Conservation (phyloP, 2,329 filamentous ascomycete species). For the Alternaria gansuensis region DNA sequence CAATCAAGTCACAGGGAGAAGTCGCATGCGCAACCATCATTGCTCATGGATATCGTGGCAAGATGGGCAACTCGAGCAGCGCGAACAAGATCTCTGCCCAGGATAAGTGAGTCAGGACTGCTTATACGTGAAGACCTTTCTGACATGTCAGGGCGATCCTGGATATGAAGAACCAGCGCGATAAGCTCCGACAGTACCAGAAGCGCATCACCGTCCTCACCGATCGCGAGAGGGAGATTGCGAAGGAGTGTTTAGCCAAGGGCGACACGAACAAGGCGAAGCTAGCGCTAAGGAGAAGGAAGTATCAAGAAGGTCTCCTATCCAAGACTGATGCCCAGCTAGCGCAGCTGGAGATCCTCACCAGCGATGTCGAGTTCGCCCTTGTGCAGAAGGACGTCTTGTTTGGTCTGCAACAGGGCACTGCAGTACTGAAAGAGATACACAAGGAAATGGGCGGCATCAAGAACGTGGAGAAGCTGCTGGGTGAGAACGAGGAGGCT, state of each 20-base stretch:
- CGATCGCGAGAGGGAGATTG: constrained; percentile 84
- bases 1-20: constrained; percentile 36
- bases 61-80: constrained; percentile 72
- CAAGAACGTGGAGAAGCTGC: constrained; percentile 91
- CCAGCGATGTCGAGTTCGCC: constrained; percentile 90
- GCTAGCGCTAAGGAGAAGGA: constrained; percentile 89
- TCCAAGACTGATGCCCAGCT: constrained; percentile 91
- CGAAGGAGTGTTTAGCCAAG: constrained; percentile 79
- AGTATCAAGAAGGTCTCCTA: constrained; percentile 92
- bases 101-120: constrained; percentile 73
- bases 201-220: constrained; percentile 87
- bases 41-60: constrained; percentile 41
- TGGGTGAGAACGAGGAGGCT: constrained; percentile 91
- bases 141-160: constrained; percentile 78
- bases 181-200: constrained; percentile 96
- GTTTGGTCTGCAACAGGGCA: constrained; percentile 91
- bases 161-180: constrained; percentile 96
- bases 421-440: constrained; percentile 86
- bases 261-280: constrained; percentile 84
- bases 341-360: constrained; percentile 90
- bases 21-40: constrained; percentile 27
- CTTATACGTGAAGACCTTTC: constrained; percentile 1
- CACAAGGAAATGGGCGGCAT: constrained; percentile 95
- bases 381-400: constrained; percentile 96
- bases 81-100: constrained; percentile 75